These are phyloP conservation scores for Coccomyxa subellipsoidea DNA, from an alignment of 163 green algal species.

Conservation along the genomic window DNA sequence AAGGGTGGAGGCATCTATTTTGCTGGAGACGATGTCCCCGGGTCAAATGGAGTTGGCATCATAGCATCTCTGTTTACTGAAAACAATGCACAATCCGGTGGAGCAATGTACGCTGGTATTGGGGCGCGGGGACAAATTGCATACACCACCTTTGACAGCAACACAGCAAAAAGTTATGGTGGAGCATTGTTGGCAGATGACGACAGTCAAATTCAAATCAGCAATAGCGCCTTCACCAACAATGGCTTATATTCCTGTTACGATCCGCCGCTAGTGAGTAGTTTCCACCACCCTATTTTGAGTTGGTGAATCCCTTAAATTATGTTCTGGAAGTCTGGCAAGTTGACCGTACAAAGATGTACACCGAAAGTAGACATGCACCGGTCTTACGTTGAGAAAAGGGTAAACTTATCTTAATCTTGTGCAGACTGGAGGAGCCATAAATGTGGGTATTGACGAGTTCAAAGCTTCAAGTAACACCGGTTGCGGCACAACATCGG, in stretches of 20 bases:
- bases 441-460: slow-evolving; percentile 24
- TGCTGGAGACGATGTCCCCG: neutral
- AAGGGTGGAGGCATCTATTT: neutral
- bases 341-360: too few species aligned
- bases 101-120: neutral
- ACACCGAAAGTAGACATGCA: too few species aligned
- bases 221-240: neutral
- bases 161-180: neutral
- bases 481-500: neutral
- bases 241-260: slow-evolving; percentile 8
- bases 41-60: neutral
- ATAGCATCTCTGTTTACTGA: neutral
- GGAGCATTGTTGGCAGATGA: neutral
- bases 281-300: neutral
- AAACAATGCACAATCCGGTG: slow-evolving; percentile 3
- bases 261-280: neutral
- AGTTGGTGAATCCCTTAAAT: too few species aligned
- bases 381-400: too few species aligned
- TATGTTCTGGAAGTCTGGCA: too few species aligned
- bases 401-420: too few species aligned
- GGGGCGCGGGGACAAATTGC: neutral
- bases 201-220: neutral
- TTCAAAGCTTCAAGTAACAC: slow-evolving; percentile 15
- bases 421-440: slow-evolving; percentile 25
- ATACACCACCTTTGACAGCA: neutral